Base-by-base conservation (phyloP, 345 rosid species). In the Kandelia obovata region DNA sequence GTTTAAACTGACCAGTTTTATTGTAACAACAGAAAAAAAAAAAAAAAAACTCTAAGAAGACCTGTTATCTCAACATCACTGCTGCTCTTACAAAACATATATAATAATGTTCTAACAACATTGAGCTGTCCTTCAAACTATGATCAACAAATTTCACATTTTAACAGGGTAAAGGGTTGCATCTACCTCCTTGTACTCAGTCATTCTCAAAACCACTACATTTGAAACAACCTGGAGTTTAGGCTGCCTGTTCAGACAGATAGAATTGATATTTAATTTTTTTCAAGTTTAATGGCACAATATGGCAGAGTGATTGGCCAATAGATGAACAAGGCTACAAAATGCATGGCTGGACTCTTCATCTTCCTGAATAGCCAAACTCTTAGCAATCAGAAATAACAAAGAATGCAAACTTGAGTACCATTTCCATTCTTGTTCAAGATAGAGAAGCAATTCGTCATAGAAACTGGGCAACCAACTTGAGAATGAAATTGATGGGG, bases 401-500 rank as follows among this genome's bases (percentile, higher is more conserved):
- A 25, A 27, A 47, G 59, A 67, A 70, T 60, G 21, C 61, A 65
- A 53, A 71, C 27, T 37, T 2, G 32, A 69, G 43, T 90, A 95
- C 99, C 99, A 95, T 76, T 95, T 92, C 99, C 98, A 95, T 78
- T 95, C 98, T 83, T 92, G 93, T 82, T 95, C 99, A 61, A 95
- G 92, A 87, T 85, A 95, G 65, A 95, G 97, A 32, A 92, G 85
- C 79, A 95, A 76, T 72, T 90, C 98, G 67, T 95, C 99, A 39
- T 92, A 92, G 84, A 95, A 95, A 84, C 84, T 84, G 30, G 99
- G 97, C 83, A 95, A 73, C 99, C 97, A 95, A 79, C 91, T 92
- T 57, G 83, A 80, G 75, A 90, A 90, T 34, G 88, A 81, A 73
- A 87, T 69, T 56, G 75, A 68, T 31, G 71, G 72, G 59, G 71